A percentile compares a stretch with the other conserved stretches of the same genome.
phyloP scores from a whole-genome alignment of 2,329 filamentous ascomycete species.

The Plectosphaerella cucumerina region DNA sequence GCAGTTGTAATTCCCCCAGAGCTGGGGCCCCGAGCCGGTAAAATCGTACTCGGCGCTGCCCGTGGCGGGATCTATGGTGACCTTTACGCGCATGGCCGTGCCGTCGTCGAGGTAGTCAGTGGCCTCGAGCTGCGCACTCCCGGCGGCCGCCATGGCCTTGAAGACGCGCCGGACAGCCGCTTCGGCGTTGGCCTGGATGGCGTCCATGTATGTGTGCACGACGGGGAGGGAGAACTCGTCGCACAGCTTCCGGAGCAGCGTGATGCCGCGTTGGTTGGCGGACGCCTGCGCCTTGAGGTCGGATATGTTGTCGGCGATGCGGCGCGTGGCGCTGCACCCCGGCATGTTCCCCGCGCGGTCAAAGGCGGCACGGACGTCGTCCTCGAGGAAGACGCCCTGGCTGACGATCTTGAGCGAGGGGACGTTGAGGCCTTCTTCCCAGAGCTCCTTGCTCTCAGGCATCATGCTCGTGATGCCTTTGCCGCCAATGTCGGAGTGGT shows the following conservation, averaged over 20 bases:
- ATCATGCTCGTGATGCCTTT: constrained; percentile 58
- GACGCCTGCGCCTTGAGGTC: constrained; percentile 85
- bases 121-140: constrained; percentile 68
- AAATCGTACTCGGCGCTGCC: constrained; percentile 67
- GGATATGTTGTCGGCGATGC: constrained; percentile 77
- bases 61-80: constrained; percentile 69
- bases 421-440: constrained; percentile 62
- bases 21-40: constrained; percentile 22
- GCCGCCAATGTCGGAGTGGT: constrained; percentile 62
- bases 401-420: constrained; percentile 69
- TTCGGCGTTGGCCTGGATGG: constrained; percentile 78
- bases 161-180: constrained; percentile 69
- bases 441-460: constrained; percentile 63
- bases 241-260: constrained; percentile 66
- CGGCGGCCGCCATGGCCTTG: constrained; percentile 65
- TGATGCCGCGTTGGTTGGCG: constrained; percentile 81
- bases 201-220: constrained; percentile 79
- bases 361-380: constrained; percentile 67
- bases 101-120: constrained; percentile 87
- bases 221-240: constrained; percentile 68
- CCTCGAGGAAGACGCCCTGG: constrained; percentile 74
- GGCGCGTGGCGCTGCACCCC: constrained; percentile 74
- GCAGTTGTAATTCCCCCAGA: constrained; percentile 23
- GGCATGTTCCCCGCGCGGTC: constrained; percentile 69
- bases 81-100: constrained; percentile 68